Evolutionary conservation across 1,284 basidiomycete species (phyloP), one percentile per base, ranked within the genome.

Genomic region (Singerocomus rubriflavus): DNA sequence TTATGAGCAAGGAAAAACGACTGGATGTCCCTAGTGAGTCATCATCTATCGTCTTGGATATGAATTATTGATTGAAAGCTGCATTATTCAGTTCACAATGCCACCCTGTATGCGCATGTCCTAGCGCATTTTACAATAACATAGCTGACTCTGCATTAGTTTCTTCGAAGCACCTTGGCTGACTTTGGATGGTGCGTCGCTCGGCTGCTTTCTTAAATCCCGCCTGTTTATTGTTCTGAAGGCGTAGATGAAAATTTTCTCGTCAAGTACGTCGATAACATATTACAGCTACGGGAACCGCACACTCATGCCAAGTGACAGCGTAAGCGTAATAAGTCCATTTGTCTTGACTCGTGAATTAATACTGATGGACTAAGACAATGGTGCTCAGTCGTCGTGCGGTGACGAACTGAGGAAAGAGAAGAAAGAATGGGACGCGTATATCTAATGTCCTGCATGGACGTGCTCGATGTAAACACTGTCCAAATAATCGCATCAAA

Each of bases 1-100:
- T 83, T 51, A 54, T 78, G 62, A 52, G 50, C 32, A 68, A 63
- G 36, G 81, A 84, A 57, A 61, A 61, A n/a, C 69, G 77, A 33
- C 60, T 82, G 35, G 81, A 84, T 53, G 63, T 81, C n/a, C 63
- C 82, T n/a, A 61, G 81, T 81, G 51, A 36, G 67, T 30, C 34
- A 30, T 46, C 7, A 11, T 12, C 27, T 14, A 12, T 44, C 11
- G 2, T 45, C 30, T 21, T 21, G 1, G 27, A 25, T 30, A 6
- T 25, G 17, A 27, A 29, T 29, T 2, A 9, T 30, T 53, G 37
- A 52, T 30, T n/a, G 46, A 17, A 46, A 8, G 21, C 16, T 34
- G 21, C 5, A 6, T 25, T 8, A 17, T 46, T 30, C 41, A 80
- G 78, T 82, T 37, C 77, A 81, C 55, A 81, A 82, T 53, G 80